Base-by-base conservation (phyloP, 2,329 filamentous ascomycete species). In the Claviceps africana region DNA sequence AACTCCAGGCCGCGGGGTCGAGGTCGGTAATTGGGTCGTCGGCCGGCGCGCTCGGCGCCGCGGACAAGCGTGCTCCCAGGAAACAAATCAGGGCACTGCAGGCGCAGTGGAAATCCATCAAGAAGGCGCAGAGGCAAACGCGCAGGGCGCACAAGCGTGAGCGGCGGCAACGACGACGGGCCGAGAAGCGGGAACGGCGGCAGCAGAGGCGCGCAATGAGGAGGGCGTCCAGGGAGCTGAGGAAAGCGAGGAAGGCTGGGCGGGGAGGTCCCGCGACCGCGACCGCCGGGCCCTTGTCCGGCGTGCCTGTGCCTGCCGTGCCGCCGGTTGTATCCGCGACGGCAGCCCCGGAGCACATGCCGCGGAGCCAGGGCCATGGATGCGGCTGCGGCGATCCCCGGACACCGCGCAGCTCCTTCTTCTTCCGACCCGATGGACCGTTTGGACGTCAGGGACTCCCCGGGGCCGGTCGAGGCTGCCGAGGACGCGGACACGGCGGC, bases 61-160 rank as follows among this genome's bases (percentile, higher is more conserved):
- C 59, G 2, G 59, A 67, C 28, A 58, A 67, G 6, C 63, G 62
- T 30, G 65, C 61, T 2, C 61, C 79, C 17, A 65, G 64, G 43
- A 70, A 59, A 0, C 64, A 78, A 50, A 65, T 78, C 52, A 74
- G 70, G 56, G 61, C 59, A 3, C 60, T 80, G 30, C 67, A 67
- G 50, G 62, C 67, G 42, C 62, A 69, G 51, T 78, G 74, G 65
- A 72, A 70, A 52, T 59, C 59, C 52, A 54, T 61, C 43, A 64
- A 59, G 45, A 62, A 59, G 49, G 55, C 67, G 53, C 61, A 64
- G 52, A 62, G 59, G 51, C 60, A 60, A 21, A 56, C 60, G 43
- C 61, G 61, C 46, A 66, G 59, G 51, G 61, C 67, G 2, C 59
- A 60, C 10, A 68, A 62, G 51, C 64, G 60, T 25, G 60, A 64